Percentiles rank a stretch among this genome's conserved stretches.
phyloP scores from a whole-genome alignment of 768 basidiomycete species.

The Collybia nuda region DNA sequence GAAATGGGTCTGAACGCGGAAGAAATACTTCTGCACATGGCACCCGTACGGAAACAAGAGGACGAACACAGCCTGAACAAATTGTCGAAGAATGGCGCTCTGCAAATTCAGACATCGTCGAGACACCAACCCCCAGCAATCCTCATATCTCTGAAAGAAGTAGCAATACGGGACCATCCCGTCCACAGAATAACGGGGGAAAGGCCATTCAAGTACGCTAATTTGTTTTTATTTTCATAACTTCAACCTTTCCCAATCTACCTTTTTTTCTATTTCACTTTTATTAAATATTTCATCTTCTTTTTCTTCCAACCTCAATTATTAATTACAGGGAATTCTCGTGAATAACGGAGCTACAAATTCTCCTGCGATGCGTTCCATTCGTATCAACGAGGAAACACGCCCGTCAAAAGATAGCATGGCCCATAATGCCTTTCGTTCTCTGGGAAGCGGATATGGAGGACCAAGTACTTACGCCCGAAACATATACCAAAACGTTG shows the following conservation, averaged over 20 bases:
- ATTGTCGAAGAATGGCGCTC: conserved; percentile 32
- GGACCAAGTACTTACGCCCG: conserved; percentile 2
- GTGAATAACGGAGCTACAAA: background rate
- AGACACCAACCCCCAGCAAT: conserved; percentile 7
- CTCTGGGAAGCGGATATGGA: background rate
- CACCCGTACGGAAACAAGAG: background rate
- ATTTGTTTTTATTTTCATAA: background rate
- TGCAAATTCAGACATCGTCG: conserved; percentile 23
- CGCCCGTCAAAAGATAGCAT: conserved; percentile 28
- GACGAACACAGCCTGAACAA: conserved; percentile 20
- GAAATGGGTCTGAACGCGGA: background rate
- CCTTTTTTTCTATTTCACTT: background rate
- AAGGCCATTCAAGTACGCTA: conserved; percentile 4
- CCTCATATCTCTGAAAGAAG: background rate
- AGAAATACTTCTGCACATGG: background rate
- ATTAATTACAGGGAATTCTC: conserved; percentile 5
- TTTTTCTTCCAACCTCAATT: conserved; percentile 1
- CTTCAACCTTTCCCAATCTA: background rate
- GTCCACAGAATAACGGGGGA: background rate
- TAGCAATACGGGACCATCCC: background rate
- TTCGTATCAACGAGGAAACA: conserved; percentile 12
- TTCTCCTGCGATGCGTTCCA: conserved; percentile 5
- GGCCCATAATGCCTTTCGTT: conserved; percentile 4
- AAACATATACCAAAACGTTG: background rate
- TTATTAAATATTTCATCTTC: conserved; percentile 1